These are phyloP conservation scores for Mayamaea pseudoterrestris DNA, from an alignment of 108 stramenopile species.

Conservation along the genomic window DNA sequence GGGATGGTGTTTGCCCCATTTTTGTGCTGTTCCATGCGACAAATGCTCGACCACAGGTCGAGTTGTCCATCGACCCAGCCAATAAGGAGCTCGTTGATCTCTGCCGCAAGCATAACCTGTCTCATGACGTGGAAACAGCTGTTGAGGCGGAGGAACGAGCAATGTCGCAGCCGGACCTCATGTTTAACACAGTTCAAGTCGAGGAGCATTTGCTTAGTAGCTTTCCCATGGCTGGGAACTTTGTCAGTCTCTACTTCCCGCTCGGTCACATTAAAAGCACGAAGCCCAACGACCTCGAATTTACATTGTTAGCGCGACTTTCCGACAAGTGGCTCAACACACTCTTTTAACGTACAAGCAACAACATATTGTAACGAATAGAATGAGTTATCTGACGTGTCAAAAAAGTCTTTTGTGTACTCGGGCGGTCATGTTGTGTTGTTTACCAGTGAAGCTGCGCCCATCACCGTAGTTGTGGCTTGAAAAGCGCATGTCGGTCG, in stretches of 20 bases:
- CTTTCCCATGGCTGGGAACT: slow-evolving; percentile 71
- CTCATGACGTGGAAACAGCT: slow-evolving; percentile 22
- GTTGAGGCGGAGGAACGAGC: slow-evolving; percentile 22
- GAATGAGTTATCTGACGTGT: no score
- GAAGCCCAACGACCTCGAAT: slow-evolving; percentile 58
- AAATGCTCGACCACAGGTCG: slow-evolving; percentile 62
- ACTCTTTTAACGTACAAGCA: slow-evolving; percentile 11
- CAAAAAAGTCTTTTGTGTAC: no score
- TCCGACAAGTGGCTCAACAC: slow-evolving; percentile 58
- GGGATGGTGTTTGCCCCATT: slow-evolving; percentile 48
- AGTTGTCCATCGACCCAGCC: slow-evolving; percentile 28
- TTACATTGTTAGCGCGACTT: slow-evolving; percentile 24
- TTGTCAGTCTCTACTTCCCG: slow-evolving; percentile 54
- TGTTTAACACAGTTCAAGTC: slow-evolving; percentile 30
- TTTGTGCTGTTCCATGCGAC: slow-evolving; percentile 60
- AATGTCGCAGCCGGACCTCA: slow-evolving; percentile 28
- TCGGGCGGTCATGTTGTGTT: no score
- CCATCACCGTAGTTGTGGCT: no score
- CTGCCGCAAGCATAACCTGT: slow-evolving; percentile 38
- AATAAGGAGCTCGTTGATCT: slow-evolving; percentile 18
- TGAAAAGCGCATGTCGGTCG: no score
- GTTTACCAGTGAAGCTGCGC: no score
- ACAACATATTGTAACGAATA: no score
- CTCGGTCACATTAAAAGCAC: slow-evolving; percentile 81
- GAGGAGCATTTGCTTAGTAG: slow-evolving; percentile 10